Conservation (phyloP, 2,329 filamentous ascomycete species). For the Xenosphaeropsis pyriputrescens region DNA sequence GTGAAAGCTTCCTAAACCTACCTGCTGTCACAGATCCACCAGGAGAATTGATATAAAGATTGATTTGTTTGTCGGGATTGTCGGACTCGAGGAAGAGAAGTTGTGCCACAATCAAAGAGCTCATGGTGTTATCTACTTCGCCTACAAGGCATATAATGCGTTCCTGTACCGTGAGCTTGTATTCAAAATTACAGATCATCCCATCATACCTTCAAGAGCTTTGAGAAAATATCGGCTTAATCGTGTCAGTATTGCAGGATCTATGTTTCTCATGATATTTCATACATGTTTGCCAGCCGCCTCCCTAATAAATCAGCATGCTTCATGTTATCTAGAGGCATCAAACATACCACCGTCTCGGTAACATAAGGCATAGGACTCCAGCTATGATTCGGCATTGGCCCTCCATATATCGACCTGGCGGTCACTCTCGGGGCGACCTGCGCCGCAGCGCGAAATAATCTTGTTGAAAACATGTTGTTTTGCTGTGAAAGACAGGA, state of each 20-base stretch:
- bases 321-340: constrained; percentile 2
- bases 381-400: constrained; percentile 16
- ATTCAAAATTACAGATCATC: not conserved
- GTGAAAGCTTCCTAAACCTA: constrained; percentile 11
- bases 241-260: constrained; percentile 13
- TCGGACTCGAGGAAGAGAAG: constrained; percentile 97
- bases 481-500: too few relatives aligned
- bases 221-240: constrained; percentile 69
- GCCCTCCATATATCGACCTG: constrained; percentile 12
- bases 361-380: constrained; percentile 36
- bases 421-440: constrained; percentile 7
- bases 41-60: constrained; percentile 94
- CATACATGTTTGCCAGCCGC: constrained; percentile 66
- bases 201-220: constrained; percentile 51
- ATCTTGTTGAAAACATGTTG: constrained; percentile 12
- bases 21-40: constrained; percentile 83
- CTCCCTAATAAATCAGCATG: constrained; percentile 35
- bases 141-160: constrained; percentile 91
- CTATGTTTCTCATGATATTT: constrained; percentile 12
- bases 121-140: constrained; percentile 76
- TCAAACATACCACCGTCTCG: constrained; percentile 32
- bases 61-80: constrained; percentile 85
- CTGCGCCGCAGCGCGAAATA: constrained; percentile 11
- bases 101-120: constrained; percentile 89
- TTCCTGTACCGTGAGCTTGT: constrained; percentile 36